Evolutionary conservation across 768 basidiomycete species (phyloP), one percentile per base, ranked within the genome.

Genomic region (Collybia sp.): DNA sequence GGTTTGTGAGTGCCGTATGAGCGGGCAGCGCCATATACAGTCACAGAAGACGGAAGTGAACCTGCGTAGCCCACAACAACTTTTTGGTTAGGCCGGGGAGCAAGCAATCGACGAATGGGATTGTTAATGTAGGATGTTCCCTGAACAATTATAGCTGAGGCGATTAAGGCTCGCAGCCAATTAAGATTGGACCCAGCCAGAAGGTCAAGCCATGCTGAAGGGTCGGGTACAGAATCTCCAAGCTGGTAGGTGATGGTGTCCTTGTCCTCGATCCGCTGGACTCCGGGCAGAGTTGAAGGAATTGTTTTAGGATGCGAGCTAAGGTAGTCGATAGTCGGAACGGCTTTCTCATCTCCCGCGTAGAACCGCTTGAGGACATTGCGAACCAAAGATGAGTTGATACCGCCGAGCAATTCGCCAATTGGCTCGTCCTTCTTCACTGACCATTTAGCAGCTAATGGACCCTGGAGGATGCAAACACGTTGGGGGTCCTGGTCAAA

Each of bases 401-500:
- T 86, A 66, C 85, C 87, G 43, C 91, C 93, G 42, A 99, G 79
- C 44, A 99, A 73, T 25, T 95, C 88, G 56, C 85, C 88, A 63
- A 98, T 86, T 6, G 96, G 93, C 65, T 95, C 92, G 58, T 99
- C 93, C 66, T 93, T 95, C 58, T 82, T 71, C 35, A 72, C 82
- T 8, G 91, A 83, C 66, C 92, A 83, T 65, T 89, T 93, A 50
- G 82, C 92, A 1, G 96, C 93, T 42, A 99, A 87, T 12, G 96
- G 96, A 16, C 96, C 96, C 68, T 96, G 93, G 43, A 99, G 80
- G 56, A 99, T 95, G 60, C 93, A 95, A 19, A 98, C 94, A 51
- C 96, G 87, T 65, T 99, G 91, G 18, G 95, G 95, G 65, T 98
- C 96, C 69, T 95, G 93, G 68, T 98, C 96, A 59, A 98, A 96